Percentiles rank a stretch among this genome's conserved stretches.
Conservation (phyloP, 345 rosid genomes). For the Aethionema arabicum region DNA sequence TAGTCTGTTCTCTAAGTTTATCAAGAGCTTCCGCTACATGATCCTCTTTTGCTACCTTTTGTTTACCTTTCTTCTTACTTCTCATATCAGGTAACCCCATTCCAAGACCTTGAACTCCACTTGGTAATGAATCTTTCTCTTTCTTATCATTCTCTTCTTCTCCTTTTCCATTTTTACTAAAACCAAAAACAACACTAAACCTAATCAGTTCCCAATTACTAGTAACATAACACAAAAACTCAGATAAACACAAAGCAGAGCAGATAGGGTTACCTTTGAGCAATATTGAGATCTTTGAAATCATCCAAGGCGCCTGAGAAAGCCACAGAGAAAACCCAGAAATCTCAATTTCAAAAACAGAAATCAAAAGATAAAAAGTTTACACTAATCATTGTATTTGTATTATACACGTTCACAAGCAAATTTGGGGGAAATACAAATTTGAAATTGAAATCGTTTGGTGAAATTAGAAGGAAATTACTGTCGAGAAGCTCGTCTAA, state of each 20-base stretch:
- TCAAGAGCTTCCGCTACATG: conserved; percentile 84
- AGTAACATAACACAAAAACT: conserved; percentile 1
- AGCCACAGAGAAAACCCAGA: conserved; percentile 20
- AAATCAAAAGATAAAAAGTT: conserved; percentile 5
- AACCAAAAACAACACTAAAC: background rate
- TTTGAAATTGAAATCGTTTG: background rate
- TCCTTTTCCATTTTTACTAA: conserved; percentile 45
- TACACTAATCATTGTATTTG: background rate
- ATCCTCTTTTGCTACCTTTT: conserved; percentile 58
- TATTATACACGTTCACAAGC: background rate
- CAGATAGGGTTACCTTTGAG: conserved; percentile 46
- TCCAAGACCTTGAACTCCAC: conserved; percentile 82
- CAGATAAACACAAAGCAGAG: background rate
- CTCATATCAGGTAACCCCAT: conserved; percentile 92
- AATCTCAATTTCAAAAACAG: conserved; percentile 2
- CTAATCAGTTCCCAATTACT: conserved; percentile 12
- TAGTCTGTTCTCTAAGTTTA: conserved; percentile 81
- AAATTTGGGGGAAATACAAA: background rate
- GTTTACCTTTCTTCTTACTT: conserved; percentile 77
- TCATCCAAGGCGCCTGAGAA: conserved; percentile 96
- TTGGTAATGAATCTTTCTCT: conserved; percentile 47
- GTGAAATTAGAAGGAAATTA: conserved; percentile 27
- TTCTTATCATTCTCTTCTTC: conserved; percentile 43
- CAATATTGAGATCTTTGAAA: conserved; percentile 83
- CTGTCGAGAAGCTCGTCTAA: conserved; percentile 96